A percentile compares a stretch with the other conserved stretches of the same genome.
Conservation (phyloP, 2,329 filamentous ascomycete species). For the Cercospora zeina region DNA sequence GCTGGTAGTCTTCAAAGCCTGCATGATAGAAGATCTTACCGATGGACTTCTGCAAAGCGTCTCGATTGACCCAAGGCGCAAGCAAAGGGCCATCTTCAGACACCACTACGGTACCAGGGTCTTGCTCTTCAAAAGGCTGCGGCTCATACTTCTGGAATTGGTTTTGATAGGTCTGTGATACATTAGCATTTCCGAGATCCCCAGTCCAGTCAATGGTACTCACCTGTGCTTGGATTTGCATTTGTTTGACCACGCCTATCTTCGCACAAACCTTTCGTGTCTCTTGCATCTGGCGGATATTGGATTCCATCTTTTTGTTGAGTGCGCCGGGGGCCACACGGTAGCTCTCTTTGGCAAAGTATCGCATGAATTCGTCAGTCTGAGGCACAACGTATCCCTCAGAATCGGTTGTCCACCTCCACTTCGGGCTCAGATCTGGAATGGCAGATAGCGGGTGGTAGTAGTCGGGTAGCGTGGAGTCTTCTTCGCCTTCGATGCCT, state of each 20-base stretch:
- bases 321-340: slow-evolving; percentile 71
- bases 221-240: slow-evolving; percentile 84
- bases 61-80: slow-evolving; percentile 75
- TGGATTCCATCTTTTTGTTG: slow-evolving; percentile 78
- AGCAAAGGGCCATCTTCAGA: slow-evolving; percentile 87
- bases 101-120: slow-evolving; percentile 85
- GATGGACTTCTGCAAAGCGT: slow-evolving; percentile 84
- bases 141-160: slow-evolving; percentile 97
- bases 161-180: slow-evolving; percentile 80
- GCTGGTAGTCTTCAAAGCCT: slow-evolving; percentile 95
- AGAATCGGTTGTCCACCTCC: slow-evolving; percentile 85
- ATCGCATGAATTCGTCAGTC: slow-evolving; percentile 76
- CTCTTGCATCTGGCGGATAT: slow-evolving; percentile 93
- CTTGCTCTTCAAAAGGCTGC: slow-evolving; percentile 81
- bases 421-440: slow-evolving; percentile 74
- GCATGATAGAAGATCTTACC: slow-evolving; percentile 95
- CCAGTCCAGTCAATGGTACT: slow-evolving; percentile 43
- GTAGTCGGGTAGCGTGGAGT: slow-evolving; percentile 86
- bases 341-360: slow-evolving; percentile 75
- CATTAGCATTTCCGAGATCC: slow-evolving; percentile 25
- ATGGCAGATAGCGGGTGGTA: slow-evolving; percentile 85
- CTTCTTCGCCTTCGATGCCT: slow-evolving; percentile 80
- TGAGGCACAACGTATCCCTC: slow-evolving; percentile 88
- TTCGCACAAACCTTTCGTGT: slow-evolving; percentile 94
- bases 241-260: slow-evolving; percentile 97